Evolutionary conservation across 805 yeast genomes (phyloP).

Genomic region (Metschnikowia koreensis): DNA sequence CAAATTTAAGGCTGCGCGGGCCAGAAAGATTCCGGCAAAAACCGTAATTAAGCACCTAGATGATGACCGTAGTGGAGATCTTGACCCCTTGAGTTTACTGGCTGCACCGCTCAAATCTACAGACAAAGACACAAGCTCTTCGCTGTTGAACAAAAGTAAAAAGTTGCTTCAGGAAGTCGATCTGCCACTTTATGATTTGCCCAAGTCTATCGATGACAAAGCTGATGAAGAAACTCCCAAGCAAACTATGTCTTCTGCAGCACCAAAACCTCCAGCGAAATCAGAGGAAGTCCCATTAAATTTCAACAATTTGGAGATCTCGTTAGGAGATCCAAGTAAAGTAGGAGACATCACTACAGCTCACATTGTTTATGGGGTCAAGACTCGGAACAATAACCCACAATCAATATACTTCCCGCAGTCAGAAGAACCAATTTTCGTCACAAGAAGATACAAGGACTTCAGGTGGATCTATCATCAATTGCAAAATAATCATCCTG

Average conservation of each 20-base stretch:
- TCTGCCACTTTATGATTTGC: slow-evolving; percentile 49
- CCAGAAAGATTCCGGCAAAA: slow-evolving; percentile 29
- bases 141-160: slow-evolving; percentile 25
- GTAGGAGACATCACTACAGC: slow-evolving; percentile 89
- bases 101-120: background rate
- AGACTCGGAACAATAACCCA: slow-evolving; percentile 53
- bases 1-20: slow-evolving; percentile 32
- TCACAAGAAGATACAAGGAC: slow-evolving; percentile 84
- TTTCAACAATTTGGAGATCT: slow-evolving; percentile 50
- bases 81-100: slow-evolving; percentile 27
- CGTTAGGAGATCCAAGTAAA: slow-evolving; percentile 87
- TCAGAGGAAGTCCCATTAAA: background rate
- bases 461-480: slow-evolving; percentile 94
- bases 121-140: background rate
- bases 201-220: background rate
- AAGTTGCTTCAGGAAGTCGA: slow-evolving; percentile 45
- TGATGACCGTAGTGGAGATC: slow-evolving; percentile 2
- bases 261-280: background rate
- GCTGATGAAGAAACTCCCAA: background rate
- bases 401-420: slow-evolving; percentile 24
- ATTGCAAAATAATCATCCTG: slow-evolving; percentile 82
- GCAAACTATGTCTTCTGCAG: slow-evolving; percentile 15
- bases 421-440: slow-evolving; percentile 28
- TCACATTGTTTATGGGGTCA: slow-evolving; percentile 83
- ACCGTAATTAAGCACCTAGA: slow-evolving; percentile 30